These are phyloP conservation scores for Emmonsiellopsis sp. DNA, from an alignment of 2,329 filamentous ascomycete genomes.

Conservation along the genomic window DNA sequence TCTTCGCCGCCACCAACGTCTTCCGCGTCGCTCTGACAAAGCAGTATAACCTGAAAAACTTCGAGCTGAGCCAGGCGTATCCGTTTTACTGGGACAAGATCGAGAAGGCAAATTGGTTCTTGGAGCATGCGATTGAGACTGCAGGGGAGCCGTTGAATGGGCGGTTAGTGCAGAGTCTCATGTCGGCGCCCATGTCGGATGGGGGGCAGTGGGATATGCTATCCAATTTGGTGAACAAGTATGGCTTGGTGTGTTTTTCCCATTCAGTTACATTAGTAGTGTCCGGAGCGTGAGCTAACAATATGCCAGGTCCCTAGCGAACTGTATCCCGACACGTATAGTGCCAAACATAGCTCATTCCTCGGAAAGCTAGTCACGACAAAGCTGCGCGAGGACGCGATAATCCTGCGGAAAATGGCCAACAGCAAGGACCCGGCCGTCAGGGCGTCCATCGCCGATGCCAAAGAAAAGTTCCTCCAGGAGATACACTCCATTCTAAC, in stretches of 20 bases:
- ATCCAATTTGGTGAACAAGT: slow-evolving; percentile 74
- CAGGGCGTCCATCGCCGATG: slow-evolving; percentile 33
- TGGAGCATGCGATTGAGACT: slow-evolving; percentile 74
- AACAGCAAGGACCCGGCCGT: slow-evolving; percentile 25
- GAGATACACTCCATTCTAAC: slow-evolving; percentile 77
- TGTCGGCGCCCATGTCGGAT: slow-evolving; percentile 61
- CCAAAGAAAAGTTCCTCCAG: slow-evolving; percentile 66
- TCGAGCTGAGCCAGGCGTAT: slow-evolving; percentile 81
- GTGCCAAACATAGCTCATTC: slow-evolving; percentile 58
- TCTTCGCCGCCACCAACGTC: slow-evolving; percentile 85
- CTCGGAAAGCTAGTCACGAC: slow-evolving; percentile 70
- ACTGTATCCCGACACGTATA: slow-evolving; percentile 74
- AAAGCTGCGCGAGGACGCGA: slow-evolving; percentile 75
- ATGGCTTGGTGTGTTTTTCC: slow-evolving; percentile 52
- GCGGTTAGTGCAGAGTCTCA: slow-evolving; percentile 60
- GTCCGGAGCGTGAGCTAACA: background rate
- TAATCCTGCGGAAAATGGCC: slow-evolving; percentile 57
- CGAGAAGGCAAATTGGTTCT: slow-evolving; percentile 83
- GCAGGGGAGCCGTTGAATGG: slow-evolving; percentile 60
- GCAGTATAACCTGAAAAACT: slow-evolving; percentile 64
- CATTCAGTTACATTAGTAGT: background rate
- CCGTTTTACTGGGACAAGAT: slow-evolving; percentile 93
- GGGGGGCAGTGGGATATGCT: slow-evolving; percentile 93
- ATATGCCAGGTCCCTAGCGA: slow-evolving; percentile 52
- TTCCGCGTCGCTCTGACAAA: slow-evolving; percentile 85